Conservation (phyloP, 2,329 filamentous ascomycete species). For the Fusarium sp. region DNA sequence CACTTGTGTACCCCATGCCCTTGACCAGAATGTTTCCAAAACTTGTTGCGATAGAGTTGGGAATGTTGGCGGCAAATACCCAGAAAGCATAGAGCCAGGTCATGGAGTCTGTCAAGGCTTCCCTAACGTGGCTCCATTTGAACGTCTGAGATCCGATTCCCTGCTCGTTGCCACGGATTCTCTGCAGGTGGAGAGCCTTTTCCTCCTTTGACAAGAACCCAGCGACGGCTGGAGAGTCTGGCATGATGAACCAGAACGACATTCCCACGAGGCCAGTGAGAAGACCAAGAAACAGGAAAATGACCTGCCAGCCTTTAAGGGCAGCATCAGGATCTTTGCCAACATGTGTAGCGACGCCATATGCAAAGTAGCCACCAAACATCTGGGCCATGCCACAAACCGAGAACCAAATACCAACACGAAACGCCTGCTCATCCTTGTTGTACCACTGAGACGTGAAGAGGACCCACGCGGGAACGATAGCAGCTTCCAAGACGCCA, state of each 20-base stretch:
- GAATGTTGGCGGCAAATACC: slow-evolving; percentile 38
- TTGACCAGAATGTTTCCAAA: slow-evolving; percentile 34
- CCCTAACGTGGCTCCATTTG: slow-evolving; percentile 32
- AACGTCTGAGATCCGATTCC: slow-evolving; percentile 33
- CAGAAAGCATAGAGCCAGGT: slow-evolving; percentile 39
- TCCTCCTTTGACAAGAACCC: slow-evolving; percentile 14
- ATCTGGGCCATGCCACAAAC: slow-evolving; percentile 35
- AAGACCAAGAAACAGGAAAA: slow-evolving; percentile 28
- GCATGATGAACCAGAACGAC: slow-evolving; percentile 30
- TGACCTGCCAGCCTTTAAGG: slow-evolving; percentile 24
- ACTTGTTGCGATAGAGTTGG: slow-evolving; percentile 31
- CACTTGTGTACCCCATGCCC: slow-evolving; percentile 23
- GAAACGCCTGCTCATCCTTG: slow-evolving; percentile 35
- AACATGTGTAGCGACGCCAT: slow-evolving; percentile 33
- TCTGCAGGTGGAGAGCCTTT: slow-evolving; percentile 20
- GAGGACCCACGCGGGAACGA: slow-evolving; percentile 29
- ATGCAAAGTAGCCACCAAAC: slow-evolving; percentile 40
- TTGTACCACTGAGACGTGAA: slow-evolving; percentile 40
- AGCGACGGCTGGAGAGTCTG: slow-evolving; percentile 23
- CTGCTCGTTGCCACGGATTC: slow-evolving; percentile 29
- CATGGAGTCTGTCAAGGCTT: slow-evolving; percentile 32
- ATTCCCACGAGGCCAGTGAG: slow-evolving; percentile 15
- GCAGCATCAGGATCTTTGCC: slow-evolving; percentile 25
- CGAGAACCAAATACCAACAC: slow-evolving; percentile 38
- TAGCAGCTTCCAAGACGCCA: slow-evolving; percentile 24